Conservation (phyloP, 495 filamentous ascomycete species). For the Lindgomyces ingoldianus region DNA sequence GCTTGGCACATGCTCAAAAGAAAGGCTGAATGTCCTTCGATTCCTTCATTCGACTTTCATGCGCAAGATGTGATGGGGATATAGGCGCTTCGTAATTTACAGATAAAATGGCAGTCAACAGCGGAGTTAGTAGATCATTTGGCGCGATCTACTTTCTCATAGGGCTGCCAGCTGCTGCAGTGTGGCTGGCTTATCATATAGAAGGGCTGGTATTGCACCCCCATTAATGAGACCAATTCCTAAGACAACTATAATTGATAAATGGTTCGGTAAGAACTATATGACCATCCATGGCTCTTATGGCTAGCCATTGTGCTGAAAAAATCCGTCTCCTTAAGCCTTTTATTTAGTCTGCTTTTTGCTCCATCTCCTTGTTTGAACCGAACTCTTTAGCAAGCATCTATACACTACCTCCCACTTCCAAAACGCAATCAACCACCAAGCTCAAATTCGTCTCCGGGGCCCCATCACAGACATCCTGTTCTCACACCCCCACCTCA, state of each 20-base stretch:
- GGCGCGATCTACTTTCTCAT: background rate
- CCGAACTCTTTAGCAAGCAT: background rate
- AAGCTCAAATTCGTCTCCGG: background rate
- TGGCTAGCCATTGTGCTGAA: background rate
- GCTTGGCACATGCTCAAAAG: conserved; percentile 53
- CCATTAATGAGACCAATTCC: no score
- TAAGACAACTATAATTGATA: no score
- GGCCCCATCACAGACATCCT: background rate
- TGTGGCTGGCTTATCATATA: no score
- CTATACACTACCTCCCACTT: no score
- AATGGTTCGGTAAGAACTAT: no score
- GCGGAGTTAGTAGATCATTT: background rate
- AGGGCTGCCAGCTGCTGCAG: no score
- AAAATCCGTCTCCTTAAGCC: background rate
- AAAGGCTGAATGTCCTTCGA: background rate
- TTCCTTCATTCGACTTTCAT: background rate
- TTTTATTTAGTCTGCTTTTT: background rate
- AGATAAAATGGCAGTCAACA: background rate
- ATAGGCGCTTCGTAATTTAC: background rate
- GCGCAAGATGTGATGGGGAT: background rate
- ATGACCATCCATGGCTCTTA: no score
- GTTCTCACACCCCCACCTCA: conserved; percentile 44
- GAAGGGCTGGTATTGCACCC: no score
- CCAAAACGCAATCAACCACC: background rate
- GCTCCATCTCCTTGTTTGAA: background rate